phyloP scores from a whole-genome alignment of 441 rosid species.

The Populus hybrid region DNA sequence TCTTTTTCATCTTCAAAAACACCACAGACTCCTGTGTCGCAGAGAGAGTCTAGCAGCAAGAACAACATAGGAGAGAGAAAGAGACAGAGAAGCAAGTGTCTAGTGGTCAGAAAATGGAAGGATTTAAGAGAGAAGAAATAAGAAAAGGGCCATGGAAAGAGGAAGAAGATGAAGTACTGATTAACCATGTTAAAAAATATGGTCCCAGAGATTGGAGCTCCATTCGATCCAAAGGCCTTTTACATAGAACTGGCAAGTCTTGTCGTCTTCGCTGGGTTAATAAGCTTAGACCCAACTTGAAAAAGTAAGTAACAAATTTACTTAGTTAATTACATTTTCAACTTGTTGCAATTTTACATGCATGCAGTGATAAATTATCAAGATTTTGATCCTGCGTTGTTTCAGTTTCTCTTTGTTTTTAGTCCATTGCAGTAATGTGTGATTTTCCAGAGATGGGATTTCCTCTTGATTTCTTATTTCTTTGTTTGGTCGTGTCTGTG shows the following conservation, averaged over 20 bases:
- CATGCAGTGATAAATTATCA: background rate
- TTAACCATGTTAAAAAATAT: slow-evolving; percentile 61
- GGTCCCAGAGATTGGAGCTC: slow-evolving; percentile 99
- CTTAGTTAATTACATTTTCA: background rate
- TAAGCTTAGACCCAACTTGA: slow-evolving; percentile 89
- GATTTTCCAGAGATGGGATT: background rate
- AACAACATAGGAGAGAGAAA: background rate
- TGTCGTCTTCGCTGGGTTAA: slow-evolving; percentile 99
- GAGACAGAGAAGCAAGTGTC: background rate
- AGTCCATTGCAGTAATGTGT: background rate
- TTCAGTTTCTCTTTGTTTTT: background rate
- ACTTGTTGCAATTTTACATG: background rate
- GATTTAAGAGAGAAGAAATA: slow-evolving; percentile 42
- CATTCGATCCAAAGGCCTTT: slow-evolving; percentile 97
- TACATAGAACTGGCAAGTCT: slow-evolving; percentile 83
- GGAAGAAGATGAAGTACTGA: slow-evolving; percentile 77
- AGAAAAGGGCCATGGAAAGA: slow-evolving; percentile 95
- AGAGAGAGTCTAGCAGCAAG: background rate
- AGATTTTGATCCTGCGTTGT: background rate
- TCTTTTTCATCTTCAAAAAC: background rate
- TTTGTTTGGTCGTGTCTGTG: background rate
- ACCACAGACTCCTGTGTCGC: background rate
- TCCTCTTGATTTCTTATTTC: background rate
- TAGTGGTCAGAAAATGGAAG: slow-evolving; percentile 27
- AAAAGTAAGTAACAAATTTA: slow-evolving; percentile 48